Percentiles rank a stretch among this genome's conserved stretches.
These are phyloP conservation scores for Eurotiales sp. DNA, from an alignment of 2,329 filamentous ascomycete species.

Conservation along the genomic window DNA sequence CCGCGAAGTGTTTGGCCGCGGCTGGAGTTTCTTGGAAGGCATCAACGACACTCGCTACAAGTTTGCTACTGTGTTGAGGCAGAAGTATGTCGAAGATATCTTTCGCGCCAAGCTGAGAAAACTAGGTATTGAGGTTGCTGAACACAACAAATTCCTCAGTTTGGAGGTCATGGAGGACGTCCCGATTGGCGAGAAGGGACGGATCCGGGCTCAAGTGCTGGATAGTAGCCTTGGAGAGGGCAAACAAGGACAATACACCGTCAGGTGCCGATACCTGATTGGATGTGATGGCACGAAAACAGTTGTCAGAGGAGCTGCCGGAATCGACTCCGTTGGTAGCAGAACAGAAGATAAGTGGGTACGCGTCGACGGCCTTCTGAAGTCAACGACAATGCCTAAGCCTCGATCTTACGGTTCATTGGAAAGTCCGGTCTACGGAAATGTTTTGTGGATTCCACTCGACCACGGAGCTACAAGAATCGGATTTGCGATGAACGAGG, in stretches of 20 bases:
- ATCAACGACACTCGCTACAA: constrained; percentile 50
- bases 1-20: not conserved
- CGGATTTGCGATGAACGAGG: constrained; percentile 20
- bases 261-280: constrained; percentile 27
- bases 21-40: constrained; percentile 49
- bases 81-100: constrained; percentile 55
- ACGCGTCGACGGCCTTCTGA: constrained; percentile 22
- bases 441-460: constrained; percentile 30
- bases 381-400: constrained; percentile 26
- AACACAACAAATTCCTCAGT: not conserved
- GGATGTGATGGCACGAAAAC: constrained; percentile 51
- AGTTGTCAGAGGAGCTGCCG: constrained; percentile 39
- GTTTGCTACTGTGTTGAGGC: constrained; percentile 52
- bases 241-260: not conserved
- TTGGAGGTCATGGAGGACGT: constrained; percentile 28
- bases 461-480: constrained; percentile 21
- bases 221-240: constrained; percentile 10
- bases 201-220: constrained; percentile 11
- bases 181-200: constrained; percentile 31
- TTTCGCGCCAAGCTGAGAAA: constrained; percentile 40
- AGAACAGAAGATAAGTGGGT: constrained; percentile 28
- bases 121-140: not conserved
- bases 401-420: constrained; percentile 19
- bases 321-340: constrained; percentile 37
- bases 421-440: constrained; percentile 20